These are phyloP conservation scores for Parafenestella ontariensis DNA, from an alignment of 2,329 filamentous ascomycete species.

Conservation along the genomic window DNA sequence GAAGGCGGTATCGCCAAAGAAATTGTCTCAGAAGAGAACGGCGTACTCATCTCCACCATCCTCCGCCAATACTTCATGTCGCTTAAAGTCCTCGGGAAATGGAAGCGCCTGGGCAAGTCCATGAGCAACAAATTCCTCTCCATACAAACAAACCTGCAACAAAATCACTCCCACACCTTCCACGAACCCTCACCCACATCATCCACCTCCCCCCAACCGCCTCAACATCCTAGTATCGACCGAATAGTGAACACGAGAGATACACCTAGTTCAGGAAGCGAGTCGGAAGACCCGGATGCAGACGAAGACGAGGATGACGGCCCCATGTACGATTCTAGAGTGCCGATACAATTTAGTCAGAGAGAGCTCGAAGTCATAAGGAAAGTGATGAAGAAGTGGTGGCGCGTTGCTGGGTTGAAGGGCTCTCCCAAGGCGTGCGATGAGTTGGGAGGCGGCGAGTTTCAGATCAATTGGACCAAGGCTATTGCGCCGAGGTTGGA, in stretches of 20 bases:
- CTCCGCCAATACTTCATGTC: constrained; percentile 91
- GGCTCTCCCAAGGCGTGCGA: constrained; percentile 58
- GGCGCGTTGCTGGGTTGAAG: constrained; percentile 69
- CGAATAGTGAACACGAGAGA: constrained; percentile 15
- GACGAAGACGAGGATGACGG: constrained; percentile 51
- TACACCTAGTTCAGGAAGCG: constrained; percentile 19
- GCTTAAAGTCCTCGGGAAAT: constrained; percentile 79
- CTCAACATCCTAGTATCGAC: constrained; percentile 20
- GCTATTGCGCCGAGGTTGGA: constrained; percentile 80
- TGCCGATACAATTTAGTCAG: constrained; percentile 51
- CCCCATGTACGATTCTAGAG: constrained; percentile 50
- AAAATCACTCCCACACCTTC: constrained; percentile 59
- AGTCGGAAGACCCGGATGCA: constrained; percentile 40
- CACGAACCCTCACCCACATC: constrained; percentile 48
- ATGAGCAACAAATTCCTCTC: constrained; percentile 70
- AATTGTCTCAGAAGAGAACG: constrained; percentile 84
- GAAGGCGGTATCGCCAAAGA: constrained; percentile 80
- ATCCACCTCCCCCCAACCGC: constrained; percentile 11
- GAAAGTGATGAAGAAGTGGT: constrained; percentile 76
- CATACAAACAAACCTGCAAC: constrained; percentile 69
- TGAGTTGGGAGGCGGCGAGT: constrained; percentile 65
- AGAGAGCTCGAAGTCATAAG: constrained; percentile 68
- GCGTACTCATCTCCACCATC: constrained; percentile 84
- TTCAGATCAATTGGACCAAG: constrained; percentile 75
- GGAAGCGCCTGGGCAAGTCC: constrained; percentile 72